Percentiles rank a stretch among this genome's conserved stretches.
Conservation (phyloP, 2,329 filamentous ascomycete species). For the Triangularia verruculosa region DNA sequence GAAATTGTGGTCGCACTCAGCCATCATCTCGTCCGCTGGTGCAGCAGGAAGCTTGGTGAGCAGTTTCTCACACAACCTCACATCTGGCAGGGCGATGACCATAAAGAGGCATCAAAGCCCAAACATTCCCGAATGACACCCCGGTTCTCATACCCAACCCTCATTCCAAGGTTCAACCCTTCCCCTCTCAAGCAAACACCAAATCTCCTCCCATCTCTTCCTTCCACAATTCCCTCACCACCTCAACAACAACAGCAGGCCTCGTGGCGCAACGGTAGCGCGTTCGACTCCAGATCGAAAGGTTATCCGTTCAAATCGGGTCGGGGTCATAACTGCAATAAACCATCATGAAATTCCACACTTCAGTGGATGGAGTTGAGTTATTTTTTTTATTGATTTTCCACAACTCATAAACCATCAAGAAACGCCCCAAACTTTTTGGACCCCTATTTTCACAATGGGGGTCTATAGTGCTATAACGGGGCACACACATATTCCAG, state of each 20-base stretch:
- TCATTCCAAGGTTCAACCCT: not conserved
- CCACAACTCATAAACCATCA: not conserved
- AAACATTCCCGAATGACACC: not conserved
- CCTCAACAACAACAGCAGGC: not conserved
- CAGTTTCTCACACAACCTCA: too few relatives aligned
- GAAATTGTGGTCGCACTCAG: not conserved
- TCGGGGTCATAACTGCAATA: conserved; percentile 8
- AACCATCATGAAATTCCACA: not conserved
- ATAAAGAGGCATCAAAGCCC: too few relatives aligned
- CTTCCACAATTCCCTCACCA: not conserved
- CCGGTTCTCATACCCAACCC: not conserved
- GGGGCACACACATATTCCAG: too few relatives aligned
- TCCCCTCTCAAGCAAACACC: not conserved
- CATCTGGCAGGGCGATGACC: too few relatives aligned
- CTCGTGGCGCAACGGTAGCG: conserved; percentile 13
- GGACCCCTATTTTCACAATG: too few relatives aligned
- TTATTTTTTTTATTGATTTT: not conserved
- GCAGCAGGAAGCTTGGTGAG: too few relatives aligned
- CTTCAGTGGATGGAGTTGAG: not conserved
- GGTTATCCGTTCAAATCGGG: conserved; percentile 19
- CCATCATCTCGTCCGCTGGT: not conserved
- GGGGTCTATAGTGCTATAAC: too few relatives aligned
- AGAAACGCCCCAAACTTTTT: too few relatives aligned
- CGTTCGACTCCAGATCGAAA: conserved; percentile 20
- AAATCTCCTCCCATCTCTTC: too few relatives aligned